Evolutionary conservation across 192 early-diverging fungal genomes (phyloP).

Genomic region (Linderina pennispora): DNA sequence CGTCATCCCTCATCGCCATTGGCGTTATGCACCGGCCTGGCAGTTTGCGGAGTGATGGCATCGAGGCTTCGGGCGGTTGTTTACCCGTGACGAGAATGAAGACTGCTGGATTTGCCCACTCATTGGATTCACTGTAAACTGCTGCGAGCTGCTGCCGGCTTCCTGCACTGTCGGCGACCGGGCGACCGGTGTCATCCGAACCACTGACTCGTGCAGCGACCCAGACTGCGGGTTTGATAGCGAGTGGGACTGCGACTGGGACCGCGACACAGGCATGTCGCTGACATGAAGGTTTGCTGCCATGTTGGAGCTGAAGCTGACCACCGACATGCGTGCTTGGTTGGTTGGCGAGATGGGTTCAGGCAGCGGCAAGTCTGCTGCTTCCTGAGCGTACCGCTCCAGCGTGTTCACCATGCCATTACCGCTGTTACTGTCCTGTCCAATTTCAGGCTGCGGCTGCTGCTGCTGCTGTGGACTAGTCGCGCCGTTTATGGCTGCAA

Average conservation of each 20-base stretch:
- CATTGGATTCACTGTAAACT: no score
- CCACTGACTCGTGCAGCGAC: conserved; percentile 14
- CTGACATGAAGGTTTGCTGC: conserved; percentile 26
- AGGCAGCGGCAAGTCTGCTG: conserved; percentile 17
- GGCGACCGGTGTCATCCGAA: conserved; percentile 10
- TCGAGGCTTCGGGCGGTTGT: conserved; percentile 27
- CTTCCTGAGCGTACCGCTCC: conserved; percentile 18
- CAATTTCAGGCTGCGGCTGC: not conserved
- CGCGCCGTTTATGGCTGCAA: conserved; percentile 23
- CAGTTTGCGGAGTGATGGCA: conserved; percentile 7
- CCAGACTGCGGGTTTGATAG: conserved; percentile 29
- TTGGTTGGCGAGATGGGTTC: conserved; percentile 11
- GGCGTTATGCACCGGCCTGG: no score
- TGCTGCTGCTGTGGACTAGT: conserved; percentile 7
- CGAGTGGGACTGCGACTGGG: conserved; percentile 24
- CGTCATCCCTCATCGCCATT: no score
- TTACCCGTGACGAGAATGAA: no score
- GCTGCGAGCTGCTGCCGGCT: no score
- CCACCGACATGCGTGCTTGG: conserved; percentile 26
- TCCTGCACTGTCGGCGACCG: conserved; percentile 21
- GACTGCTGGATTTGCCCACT: no score
- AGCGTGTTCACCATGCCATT: conserved; percentile 1
- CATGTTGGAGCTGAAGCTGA: conserved; percentile 39
- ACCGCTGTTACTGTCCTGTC: not conserved
- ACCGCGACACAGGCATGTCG: no score